phyloP scores from a whole-genome alignment of 31 red algal species.

The Endocladia muricata region DNA sequence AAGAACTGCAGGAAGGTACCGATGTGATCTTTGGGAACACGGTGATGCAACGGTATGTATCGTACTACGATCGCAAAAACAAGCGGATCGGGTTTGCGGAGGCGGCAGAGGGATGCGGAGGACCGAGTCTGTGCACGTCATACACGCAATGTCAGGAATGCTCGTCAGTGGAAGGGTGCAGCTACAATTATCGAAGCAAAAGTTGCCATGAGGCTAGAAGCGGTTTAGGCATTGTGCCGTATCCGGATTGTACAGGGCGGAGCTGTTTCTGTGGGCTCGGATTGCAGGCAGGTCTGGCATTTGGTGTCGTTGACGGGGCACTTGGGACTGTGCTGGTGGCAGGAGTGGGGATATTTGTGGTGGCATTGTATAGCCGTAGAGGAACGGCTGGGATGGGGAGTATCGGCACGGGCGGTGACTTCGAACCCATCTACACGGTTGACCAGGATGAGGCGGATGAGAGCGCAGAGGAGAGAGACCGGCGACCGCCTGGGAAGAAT shows the following conservation, averaged over 20 bases:
- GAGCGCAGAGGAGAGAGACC: constrained; percentile 11
- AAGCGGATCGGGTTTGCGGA: constrained; percentile 87
- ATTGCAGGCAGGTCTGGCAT: constrained; percentile 27
- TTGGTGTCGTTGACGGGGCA: constrained; percentile 27
- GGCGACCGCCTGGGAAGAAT: constrained; percentile 22
- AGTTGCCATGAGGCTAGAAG: constrained; percentile 10
- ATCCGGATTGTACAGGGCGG: constrained; percentile 33
- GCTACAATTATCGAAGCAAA: constrained; percentile 32
- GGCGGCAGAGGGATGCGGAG: constrained; percentile 40
- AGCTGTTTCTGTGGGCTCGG: constrained; percentile 51
- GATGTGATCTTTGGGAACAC: constrained; percentile 89
- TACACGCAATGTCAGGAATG: constrained; percentile 62
- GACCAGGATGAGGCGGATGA: constrained; percentile 46
- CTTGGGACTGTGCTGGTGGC: constrained; percentile 24
- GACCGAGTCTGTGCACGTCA: constrained; percentile 16
- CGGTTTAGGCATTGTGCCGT: constrained; percentile 33
- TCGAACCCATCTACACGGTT: constrained; percentile 15
- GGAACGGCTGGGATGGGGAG: constrained; percentile 1
- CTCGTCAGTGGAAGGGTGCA: constrained; percentile 15
- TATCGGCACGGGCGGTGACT: constrained; percentile 22
- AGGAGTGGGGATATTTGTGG: constrained; percentile 12
- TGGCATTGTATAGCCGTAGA: constrained; percentile 15
- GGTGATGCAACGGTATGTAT: constrained; percentile 78
- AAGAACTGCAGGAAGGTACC: constrained; percentile 47
- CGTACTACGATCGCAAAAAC: constrained; percentile 80